Base-by-base conservation (phyloP, 1,284 basidiomycete species). In the Cystobasidium sp. region DNA sequence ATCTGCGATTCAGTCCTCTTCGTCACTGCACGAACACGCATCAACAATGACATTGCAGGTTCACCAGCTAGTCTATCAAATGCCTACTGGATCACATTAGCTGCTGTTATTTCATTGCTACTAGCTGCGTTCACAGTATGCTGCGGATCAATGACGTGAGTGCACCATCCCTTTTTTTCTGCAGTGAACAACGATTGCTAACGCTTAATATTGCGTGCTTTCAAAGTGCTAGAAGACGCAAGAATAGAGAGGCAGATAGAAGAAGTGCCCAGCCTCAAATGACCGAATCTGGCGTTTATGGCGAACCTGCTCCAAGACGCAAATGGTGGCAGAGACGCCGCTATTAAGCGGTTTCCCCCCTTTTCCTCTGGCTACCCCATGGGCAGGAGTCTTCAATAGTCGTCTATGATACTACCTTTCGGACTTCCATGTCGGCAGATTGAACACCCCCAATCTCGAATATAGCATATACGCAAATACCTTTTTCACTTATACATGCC, bases 281-380 rank as follows among this genome's bases (percentile, higher is more conserved):
- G 70, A 44, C 51, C 22, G 62, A 73, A 59, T 18, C 56, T 59
- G 56, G 56, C 31, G 31, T 31, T 22, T 59, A 59, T 43, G 56
- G 56, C 39, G 56, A 41, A 14, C n/a, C 56, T 41, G 56, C 39
- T 9, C 56, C 56, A 22, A 31, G 43, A 53, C 16, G 51, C 14
- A 61, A 73, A 43, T 73, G 47, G 49, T 73, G 70, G 70, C 70
- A 73, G 53, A 12, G 70, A 56, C 47, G 49, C 22, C 62, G 63
- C 52, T 73, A 73, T 53, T 73, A 41, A 65, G 18, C 53, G 43
- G n/a, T 18, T 16, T 55, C 7, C 24, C 22, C 53, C 22, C 53
- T 1, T 2, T 1, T 49, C 6, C 46, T 49, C n/a, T 6, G 12
- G 46, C 14, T 12, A 49, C n/a, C 6, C 46, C n/a, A 2, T 49